These are phyloP conservation scores for Fomitopsis serialis DNA, from an alignment of 768 basidiomycete genomes.

Conservation along the genomic window DNA sequence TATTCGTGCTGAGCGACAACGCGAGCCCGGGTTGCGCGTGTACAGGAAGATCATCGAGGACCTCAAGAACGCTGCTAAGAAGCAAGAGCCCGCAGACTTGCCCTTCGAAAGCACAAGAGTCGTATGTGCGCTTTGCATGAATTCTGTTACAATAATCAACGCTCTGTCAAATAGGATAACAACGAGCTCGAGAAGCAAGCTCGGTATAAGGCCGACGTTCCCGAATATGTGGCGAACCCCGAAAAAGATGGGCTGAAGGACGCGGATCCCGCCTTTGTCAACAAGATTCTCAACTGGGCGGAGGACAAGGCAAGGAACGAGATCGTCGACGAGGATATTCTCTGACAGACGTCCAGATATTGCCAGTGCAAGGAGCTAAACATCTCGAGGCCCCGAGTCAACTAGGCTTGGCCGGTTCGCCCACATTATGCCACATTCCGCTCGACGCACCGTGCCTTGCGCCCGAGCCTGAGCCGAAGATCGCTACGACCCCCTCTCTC, in stretches of 20 bases:
- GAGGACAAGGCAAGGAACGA: background rate
- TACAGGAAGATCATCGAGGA: background rate
- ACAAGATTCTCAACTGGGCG: background rate
- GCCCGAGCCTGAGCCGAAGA: no score
- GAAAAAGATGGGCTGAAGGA: background rate
- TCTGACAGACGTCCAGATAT: background rate
- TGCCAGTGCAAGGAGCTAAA: background rate
- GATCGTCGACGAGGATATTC: background rate
- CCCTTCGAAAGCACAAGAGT: no score
- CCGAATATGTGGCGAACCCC: no score
- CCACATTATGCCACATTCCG: background rate
- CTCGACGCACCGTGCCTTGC: no score
- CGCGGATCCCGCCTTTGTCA: background rate
- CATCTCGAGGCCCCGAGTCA: background rate
- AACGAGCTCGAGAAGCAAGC: no score
- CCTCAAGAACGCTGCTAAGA: background rate
- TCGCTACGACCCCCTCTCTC: no score
- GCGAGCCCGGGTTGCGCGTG: background rate
- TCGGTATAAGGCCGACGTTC: no score
- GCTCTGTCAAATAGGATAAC: no score
- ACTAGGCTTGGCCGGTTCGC: background rate
- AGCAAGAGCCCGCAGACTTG: no score
- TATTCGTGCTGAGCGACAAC: background rate
- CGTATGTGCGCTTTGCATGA: no score
- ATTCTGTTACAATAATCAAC: no score